Evolutionary conservation across 208 protist species (phyloP), one percentile per base, ranked within the genome.

Genomic region (Leishmania guyanensis): DNA sequence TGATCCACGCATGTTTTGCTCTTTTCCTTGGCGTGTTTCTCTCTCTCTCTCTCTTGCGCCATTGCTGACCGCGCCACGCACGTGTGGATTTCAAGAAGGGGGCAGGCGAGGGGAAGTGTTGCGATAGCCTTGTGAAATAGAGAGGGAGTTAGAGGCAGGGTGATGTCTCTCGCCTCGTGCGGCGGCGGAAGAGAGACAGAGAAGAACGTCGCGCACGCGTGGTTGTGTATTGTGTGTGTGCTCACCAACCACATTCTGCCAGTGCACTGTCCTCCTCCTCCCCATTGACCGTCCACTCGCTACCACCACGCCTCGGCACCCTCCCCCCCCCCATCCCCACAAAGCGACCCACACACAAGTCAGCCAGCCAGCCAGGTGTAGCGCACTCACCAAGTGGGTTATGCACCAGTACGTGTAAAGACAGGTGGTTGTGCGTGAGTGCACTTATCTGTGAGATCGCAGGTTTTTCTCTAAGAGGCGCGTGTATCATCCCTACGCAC

Each of bases 1-100:
- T 26, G 10, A 53, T 75, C 5, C 50, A 2, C 39, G 9, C 48
- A 3, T 33, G 5, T 22, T 48, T 69, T 33, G 26, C n/a, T 71
- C 8, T 69, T 39, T 39, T 77, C 64, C 26, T 36, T 10, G 17
- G 48, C 48, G 2, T 65, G n/a, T 20, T 54, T 33, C 8, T 54
- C 54, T 53, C 46, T 56, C 46, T 56, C 14, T 79, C 58, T 79
- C 56, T 76, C 54, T 81, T 36, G n/a, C 20, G 29, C 64, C 56
- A 16, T 22, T 79, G 46, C n/a, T 66, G 54, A n/a, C 43, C 26
- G 39, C 69, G n/a, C 69, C 69, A 74, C 72, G 12, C 51, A 64
- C 29, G 4, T 26, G n/a, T 29, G 36, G 56, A 78, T 54, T 9
- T 68, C 12, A 10, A 39, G 29, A 39, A 22, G 54, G 20, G 54